Conservation (phyloP, 2,329 filamentous ascomycete species). For the Aureobasidium sp. region DNA sequence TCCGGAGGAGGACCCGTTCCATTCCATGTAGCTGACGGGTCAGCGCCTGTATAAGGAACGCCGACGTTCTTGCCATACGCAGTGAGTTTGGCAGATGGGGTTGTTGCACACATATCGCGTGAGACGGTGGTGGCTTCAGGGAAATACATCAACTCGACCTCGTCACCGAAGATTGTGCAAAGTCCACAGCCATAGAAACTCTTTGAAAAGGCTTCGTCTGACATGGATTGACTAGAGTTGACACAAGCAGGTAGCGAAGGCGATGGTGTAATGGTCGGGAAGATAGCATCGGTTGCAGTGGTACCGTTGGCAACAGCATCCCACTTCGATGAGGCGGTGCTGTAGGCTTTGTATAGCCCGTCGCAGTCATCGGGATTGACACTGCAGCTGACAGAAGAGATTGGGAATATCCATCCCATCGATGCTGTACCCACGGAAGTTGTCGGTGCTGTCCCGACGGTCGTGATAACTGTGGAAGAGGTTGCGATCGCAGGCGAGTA, state of each 20-base stretch:
- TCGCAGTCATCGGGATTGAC: slow-evolving; percentile 22
- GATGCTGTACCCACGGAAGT: no score
- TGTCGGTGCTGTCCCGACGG: no score
- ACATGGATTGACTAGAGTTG: slow-evolving; percentile 15
- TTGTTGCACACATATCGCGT: slow-evolving; percentile 23
- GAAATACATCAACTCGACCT: slow-evolving; percentile 24
- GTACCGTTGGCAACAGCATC: slow-evolving; percentile 9
- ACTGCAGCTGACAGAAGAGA: slow-evolving; percentile 18
- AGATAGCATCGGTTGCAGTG: neutral
- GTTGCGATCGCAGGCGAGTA: slow-evolving; percentile 18
- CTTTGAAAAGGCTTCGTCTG: slow-evolving; percentile 10
- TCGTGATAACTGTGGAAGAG: no score
- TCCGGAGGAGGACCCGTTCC: neutral
- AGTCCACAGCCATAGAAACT: slow-evolving; percentile 20
- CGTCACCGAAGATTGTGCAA: slow-evolving; percentile 25
- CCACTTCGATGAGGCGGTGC: slow-evolving; percentile 13
- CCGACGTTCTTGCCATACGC: slow-evolving; percentile 17
- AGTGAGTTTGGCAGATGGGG: slow-evolving; percentile 19
- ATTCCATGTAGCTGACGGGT: slow-evolving; percentile 14
- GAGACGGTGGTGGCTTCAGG: slow-evolving; percentile 18
- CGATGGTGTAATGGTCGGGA: slow-evolving; percentile 15
- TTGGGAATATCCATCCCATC: slow-evolving; percentile 11
- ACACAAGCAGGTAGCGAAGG: slow-evolving; percentile 19
- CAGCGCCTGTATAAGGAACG: slow-evolving; percentile 19
- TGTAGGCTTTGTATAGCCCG: slow-evolving; percentile 20